Base-by-base conservation (phyloP, 768 basidiomycete genomes). In the Inosperma sp. region DNA sequence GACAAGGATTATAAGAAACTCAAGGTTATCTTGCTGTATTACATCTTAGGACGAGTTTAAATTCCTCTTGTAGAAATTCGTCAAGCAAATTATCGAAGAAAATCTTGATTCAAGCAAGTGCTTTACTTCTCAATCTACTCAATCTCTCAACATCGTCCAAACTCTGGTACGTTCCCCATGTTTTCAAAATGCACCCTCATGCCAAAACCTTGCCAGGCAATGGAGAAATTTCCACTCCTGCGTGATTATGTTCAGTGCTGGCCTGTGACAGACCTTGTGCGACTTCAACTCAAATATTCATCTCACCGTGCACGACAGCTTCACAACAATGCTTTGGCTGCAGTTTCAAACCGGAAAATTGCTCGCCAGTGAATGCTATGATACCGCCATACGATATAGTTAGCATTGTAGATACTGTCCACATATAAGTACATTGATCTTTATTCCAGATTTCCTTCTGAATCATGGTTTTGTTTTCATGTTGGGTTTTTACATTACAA, bases 21-120 rank as follows among this genome's bases (percentile, higher is more conserved):
- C 17, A 59, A 63, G 59, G 65, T 66, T n/a, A n/a, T n/a, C n/a
- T n/a, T n/a, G 47, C 23, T 33, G 35, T 13, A 33, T 48, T 37
- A 29, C 33, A 22, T 46, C 19, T 30, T 35, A 34, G 35, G 5
- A n/a, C 16, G 31, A 26, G 16, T 25, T 12, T 14, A 9, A 22
- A 16, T 22, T 29, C 31, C 21, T 54, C 36, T 13, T 13, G 5
- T 16, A 54, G 53, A 45, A 34, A 44, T 51, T 33, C 43, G 44
- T 57, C 13, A 49, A 54, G 21, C 25, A 49, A 8, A 35, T 54
- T n/a, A 36, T 52, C 14, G 36, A 51, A 16, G 34, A 52, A 16
- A 49, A 54, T 40, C 58, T 59, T 33, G 53, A 57, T 33, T 25
- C 34, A 6, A 40, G 40, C 7, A 39, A 47, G 31, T 51, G 53